A percentile compares a stretch with the other conserved stretches of the same genome.
Conservation (phyloP, 2,329 filamentous ascomycete genomes). For the Bipolaris victoriae region DNA sequence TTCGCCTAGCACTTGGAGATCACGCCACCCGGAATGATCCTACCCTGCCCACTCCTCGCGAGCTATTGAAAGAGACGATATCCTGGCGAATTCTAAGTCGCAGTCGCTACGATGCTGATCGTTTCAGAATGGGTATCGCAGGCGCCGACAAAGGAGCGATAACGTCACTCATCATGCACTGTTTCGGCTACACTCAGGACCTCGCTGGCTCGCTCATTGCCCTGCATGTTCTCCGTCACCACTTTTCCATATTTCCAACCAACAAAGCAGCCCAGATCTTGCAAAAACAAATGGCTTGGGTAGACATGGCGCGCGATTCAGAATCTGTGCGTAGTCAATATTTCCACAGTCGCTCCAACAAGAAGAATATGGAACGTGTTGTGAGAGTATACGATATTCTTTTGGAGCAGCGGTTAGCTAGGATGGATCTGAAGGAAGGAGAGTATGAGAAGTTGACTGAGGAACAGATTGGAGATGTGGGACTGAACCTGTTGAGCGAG, state of each 20-base stretch:
- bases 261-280: slow-evolving; percentile 29
- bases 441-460: slow-evolving; percentile 22
- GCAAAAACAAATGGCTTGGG: slow-evolving; percentile 38
- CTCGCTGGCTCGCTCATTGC: slow-evolving; percentile 44
- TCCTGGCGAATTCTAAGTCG: slow-evolving; percentile 38
- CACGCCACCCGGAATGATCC: slow-evolving; percentile 22
- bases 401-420: slow-evolving; percentile 22
- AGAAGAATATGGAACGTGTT: slow-evolving; percentile 22
- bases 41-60: slow-evolving; percentile 38
- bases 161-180: slow-evolving; percentile 39
- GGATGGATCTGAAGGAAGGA: slow-evolving; percentile 23
- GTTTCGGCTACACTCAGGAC: slow-evolving; percentile 44
- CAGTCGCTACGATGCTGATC: slow-evolving; percentile 32
- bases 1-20: slow-evolving; percentile 39
- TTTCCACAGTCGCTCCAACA: slow-evolving; percentile 21
- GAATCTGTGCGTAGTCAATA: slow-evolving; percentile 16
- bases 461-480: slow-evolving; percentile 32
- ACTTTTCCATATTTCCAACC: slow-evolving; percentile 38
- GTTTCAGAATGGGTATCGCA: slow-evolving; percentile 36
- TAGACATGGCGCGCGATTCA: slow-evolving; percentile 29
- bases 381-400: slow-evolving; percentile 29
- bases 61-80: slow-evolving; percentile 39
- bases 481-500: slow-evolving; percentile 40
- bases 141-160: slow-evolving; percentile 33
- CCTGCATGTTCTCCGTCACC: slow-evolving; percentile 37